Percentiles rank a stretch among this genome's conserved stretches.
phyloP scores from a whole-genome alignment of 257 asterid genomes.

The Coffea canephora region DNA sequence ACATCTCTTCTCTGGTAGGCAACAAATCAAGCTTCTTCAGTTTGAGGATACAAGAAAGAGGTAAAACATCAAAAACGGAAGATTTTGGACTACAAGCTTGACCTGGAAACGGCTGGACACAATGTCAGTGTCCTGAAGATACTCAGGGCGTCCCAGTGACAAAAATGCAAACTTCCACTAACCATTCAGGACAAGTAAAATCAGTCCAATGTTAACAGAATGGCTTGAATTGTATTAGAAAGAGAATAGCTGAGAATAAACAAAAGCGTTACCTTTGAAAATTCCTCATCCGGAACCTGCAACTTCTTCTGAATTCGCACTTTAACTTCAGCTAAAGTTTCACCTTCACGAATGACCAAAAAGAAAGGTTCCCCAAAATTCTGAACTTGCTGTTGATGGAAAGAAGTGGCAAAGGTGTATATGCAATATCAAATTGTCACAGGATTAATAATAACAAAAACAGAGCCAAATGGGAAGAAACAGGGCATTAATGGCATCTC shows the following conservation, averaged over 20 bases:
- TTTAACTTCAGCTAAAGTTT: slow-evolving; percentile 77
- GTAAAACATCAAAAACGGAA: slow-evolving; percentile 4
- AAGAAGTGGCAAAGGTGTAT: not conserved
- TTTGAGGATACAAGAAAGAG: not conserved
- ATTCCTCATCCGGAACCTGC: slow-evolving; percentile 88
- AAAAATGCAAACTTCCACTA: slow-evolving; percentile 97
- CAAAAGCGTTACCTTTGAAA: slow-evolving; percentile 54
- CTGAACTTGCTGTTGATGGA: slow-evolving; percentile 68
- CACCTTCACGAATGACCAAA: slow-evolving; percentile 87
- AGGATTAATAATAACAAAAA: slow-evolving; percentile 6
- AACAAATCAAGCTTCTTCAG: slow-evolving; percentile 8
- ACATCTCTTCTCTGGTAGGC: slow-evolving; percentile 68
- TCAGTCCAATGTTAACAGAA: slow-evolving; percentile 16
- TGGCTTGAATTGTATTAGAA: not conserved
- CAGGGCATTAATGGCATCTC: not conserved
- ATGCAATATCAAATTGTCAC: slow-evolving; percentile 9
- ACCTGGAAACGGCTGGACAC: slow-evolving; percentile 91
- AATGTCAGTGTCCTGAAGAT: slow-evolving; percentile 80
- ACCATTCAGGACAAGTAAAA: slow-evolving; percentile 15
- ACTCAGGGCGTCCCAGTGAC: slow-evolving; percentile 94
- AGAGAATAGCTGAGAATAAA: not conserved
- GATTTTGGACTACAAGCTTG: not conserved
- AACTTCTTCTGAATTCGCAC: slow-evolving; percentile 80
- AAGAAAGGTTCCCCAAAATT: slow-evolving; percentile 97
- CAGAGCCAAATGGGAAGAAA: not conserved